Evolutionary conservation across 345 rosid species (phyloP).

Genomic region (Sonneratia caseolaris): DNA sequence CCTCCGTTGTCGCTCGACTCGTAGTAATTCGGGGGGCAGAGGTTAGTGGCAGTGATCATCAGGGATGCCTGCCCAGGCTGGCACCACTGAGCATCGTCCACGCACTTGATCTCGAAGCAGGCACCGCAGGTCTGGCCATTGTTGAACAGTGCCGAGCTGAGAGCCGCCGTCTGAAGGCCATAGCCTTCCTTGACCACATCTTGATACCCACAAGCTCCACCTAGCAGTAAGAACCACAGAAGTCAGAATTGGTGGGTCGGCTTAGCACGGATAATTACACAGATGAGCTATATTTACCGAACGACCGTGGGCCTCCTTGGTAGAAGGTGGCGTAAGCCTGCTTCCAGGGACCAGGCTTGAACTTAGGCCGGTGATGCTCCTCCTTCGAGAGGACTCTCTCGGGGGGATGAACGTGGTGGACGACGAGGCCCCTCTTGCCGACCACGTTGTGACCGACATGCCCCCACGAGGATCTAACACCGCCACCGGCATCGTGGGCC

Average conservation of each 20-base stretch:
- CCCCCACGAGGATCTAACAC: constrained; percentile 1
- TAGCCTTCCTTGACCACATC: constrained; percentile 34
- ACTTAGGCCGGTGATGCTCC: constrained; percentile 13
- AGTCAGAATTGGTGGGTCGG: too few relatives aligned
- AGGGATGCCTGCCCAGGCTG: constrained; percentile 41
- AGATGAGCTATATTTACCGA: constrained; percentile 18
- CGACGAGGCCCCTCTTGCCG: not conserved
- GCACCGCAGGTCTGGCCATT: constrained; percentile 40
- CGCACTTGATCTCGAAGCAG: constrained; percentile 42
- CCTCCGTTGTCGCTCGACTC: constrained; percentile 47
- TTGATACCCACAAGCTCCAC: constrained; percentile 47
- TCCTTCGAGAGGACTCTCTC: not conserved
- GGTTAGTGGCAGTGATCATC: constrained; percentile 61
- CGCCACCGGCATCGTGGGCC: not conserved
- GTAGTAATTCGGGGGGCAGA: constrained; percentile 60
- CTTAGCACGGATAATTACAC: too few relatives aligned
- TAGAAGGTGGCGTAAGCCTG: constrained; percentile 46
- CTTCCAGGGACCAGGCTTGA: constrained; percentile 35
- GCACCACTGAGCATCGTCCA: constrained; percentile 36
- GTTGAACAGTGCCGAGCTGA: constrained; percentile 36
- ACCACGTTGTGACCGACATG: constrained; percentile 3
- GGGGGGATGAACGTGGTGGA: not conserved
- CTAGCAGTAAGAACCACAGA: constrained; percentile 5
- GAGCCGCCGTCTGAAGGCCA: constrained; percentile 37
- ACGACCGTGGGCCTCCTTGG: constrained; percentile 31